Base-by-base conservation (phyloP, 2,329 filamentous ascomycete species). In the Pseudopithomyces maydicus region DNA sequence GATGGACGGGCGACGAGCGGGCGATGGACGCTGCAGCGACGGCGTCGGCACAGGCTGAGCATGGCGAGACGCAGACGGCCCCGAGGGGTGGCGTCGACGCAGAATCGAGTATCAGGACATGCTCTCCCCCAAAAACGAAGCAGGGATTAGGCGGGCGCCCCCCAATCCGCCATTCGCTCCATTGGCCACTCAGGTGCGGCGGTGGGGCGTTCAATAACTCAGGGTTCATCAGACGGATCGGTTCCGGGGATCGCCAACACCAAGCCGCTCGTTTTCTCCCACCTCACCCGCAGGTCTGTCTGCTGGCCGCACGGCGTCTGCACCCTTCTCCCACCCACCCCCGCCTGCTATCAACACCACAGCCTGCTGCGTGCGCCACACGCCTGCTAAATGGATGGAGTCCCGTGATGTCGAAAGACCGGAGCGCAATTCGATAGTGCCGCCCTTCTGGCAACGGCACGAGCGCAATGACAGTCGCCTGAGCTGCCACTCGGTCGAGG, bases 371-470 rank as follows among this genome's bases (percentile, higher is more conserved):
- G 45, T 55, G 60, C 66, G 63, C 67, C 63, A 58, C 59, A 59
- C 51, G 57, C 59, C 62, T 61, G 54, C 68, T 73, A 71, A 66
- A 77, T 77, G 74, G 71, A 77, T 77, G 75, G 75, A 76, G 72
- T 69, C 70, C 55, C 62, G 65, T 52, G 60, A 56, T 52, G 53
- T 36, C 41, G 29, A 58, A 52, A 48, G 64, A 45, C 64, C 65
- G 39, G 65, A 72, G 63, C 66, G 70, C 61, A 71, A 55, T 61
- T 71, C 68, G 53, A 64, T 76, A 54, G 71, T 79, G 26, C 81
- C 81, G 45, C 79, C 79, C 6, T 83, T 79, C 71, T 83, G 81
- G 80, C 74, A 78, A 58, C 65, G 71, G 44, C 76, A 78, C 58
- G 74, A 74, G 57, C 73, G 75, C 42, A 71, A 67, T 53, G 68